phyloP scores from a whole-genome alignment of 345 rosid species.

The Hibiscus tridactylites region DNA sequence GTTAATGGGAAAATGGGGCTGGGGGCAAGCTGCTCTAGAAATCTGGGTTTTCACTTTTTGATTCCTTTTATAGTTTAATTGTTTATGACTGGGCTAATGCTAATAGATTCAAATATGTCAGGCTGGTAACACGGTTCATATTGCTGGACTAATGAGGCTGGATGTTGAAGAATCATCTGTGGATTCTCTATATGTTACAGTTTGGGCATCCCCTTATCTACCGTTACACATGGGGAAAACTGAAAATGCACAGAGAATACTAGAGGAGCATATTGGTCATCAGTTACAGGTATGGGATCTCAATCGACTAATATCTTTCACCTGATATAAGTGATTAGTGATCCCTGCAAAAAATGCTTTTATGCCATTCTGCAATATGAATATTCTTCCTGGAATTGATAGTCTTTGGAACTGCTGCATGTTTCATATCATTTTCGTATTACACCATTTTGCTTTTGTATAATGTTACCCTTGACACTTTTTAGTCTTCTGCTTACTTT shows the following conservation, averaged over 20 bases:
- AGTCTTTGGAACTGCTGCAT: not conserved
- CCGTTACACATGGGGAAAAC: conserved; percentile 96
- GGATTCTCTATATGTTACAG: conserved; percentile 75
- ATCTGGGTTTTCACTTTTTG: not conserved
- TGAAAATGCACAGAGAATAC: conserved; percentile 52
- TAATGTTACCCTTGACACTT: not conserved
- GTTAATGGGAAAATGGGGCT: not conserved
- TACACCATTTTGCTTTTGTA: not conserved
- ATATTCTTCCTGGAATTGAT: not conserved
- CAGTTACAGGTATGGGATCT: conserved; percentile 61
- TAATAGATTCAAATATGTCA: conserved; percentile 27
- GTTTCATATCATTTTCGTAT: not conserved
- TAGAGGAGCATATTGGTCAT: conserved; percentile 66
- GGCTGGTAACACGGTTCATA: conserved; percentile 71
- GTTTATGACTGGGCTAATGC: conserved; percentile 5
- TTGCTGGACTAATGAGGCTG: conserved; percentile 88
- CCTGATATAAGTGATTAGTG: not conserved
- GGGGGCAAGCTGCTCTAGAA: not conserved
- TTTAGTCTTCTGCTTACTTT: conserved; percentile 9
- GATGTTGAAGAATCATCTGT: conserved; percentile 63
- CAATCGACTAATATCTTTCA: not conserved
- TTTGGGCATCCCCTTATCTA: conserved; percentile 83
- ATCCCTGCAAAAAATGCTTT: not conserved
- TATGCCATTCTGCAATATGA: not conserved
- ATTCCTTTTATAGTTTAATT: not conserved